phyloP scores from a whole-genome alignment of 2,329 filamentous ascomycete species.

The Exserohilum turcica region DNA sequence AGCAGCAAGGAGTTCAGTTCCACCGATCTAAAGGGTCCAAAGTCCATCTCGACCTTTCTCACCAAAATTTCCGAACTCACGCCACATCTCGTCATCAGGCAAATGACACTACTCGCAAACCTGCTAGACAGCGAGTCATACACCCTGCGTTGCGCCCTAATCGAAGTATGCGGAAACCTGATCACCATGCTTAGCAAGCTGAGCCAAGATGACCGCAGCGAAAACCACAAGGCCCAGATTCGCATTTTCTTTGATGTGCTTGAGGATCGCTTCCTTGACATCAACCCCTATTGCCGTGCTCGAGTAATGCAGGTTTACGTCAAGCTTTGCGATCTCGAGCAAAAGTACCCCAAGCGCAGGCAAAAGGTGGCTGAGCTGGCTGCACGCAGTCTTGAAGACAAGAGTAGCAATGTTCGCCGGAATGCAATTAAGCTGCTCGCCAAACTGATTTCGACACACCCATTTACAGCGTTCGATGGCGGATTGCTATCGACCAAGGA shows the following conservation, averaged over 20 bases:
- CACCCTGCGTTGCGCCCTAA: slow-evolving; percentile 87
- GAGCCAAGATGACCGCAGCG: slow-evolving; percentile 75
- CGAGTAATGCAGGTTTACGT: slow-evolving; percentile 91
- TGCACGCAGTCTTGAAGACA: slow-evolving; percentile 89
- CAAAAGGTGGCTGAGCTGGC: slow-evolving; percentile 88
- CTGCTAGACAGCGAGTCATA: slow-evolving; percentile 97
- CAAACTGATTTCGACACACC: slow-evolving; percentile 88
- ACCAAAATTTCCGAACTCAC: slow-evolving; percentile 90
- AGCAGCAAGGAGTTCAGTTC: slow-evolving; percentile 98
- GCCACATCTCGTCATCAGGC: slow-evolving; percentile 91
- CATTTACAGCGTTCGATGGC: slow-evolving; percentile 72
- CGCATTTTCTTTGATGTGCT: slow-evolving; percentile 97
- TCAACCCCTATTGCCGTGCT: slow-evolving; percentile 95
- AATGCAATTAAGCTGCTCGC: slow-evolving; percentile 94
- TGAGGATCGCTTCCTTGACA: slow-evolving; percentile 92
- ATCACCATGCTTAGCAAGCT: slow-evolving; percentile 88
- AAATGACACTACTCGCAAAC: slow-evolving; percentile 94
- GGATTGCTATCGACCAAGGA: slow-evolving; percentile 77
- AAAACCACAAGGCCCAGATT: slow-evolving; percentile 92
- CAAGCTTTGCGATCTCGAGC: slow-evolving; percentile 87
- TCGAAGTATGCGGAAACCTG: slow-evolving; percentile 96
- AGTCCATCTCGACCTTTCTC: slow-evolving; percentile 93
- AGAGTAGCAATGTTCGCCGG: slow-evolving; percentile 93
- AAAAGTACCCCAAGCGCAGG: slow-evolving; percentile 87
- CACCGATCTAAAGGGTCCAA: slow-evolving; percentile 92